phyloP scores from a whole-genome alignment of 352 stramenopile species.

The Phytophthora colocasiae region DNA sequence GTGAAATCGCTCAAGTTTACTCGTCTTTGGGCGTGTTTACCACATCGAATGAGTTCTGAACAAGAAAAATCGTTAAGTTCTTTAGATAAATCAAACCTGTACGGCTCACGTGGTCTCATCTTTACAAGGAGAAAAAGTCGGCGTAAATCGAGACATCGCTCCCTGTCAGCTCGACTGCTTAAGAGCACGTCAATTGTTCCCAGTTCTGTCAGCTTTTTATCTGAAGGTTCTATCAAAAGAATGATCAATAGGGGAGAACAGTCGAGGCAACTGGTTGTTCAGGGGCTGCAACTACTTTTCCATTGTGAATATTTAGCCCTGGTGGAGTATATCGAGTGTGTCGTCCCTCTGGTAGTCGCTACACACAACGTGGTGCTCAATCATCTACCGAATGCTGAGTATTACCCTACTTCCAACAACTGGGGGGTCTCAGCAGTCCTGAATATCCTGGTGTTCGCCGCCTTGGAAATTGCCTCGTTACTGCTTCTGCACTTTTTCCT shows the following conservation, averaged over 20 bases:
- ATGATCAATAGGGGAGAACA: neutral
- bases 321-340: conserved; percentile 47
- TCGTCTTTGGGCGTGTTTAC: conserved; percentile 20
- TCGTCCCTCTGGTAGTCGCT: conserved; percentile 39
- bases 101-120: neutral
- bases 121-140: conserved; percentile 5
- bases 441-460: conserved; percentile 27
- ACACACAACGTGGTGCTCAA: conserved; percentile 39
- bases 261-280: conserved; percentile 13
- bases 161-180: neutral
- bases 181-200: conserved; percentile 3
- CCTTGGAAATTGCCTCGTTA: conserved; percentile 39
- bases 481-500: conserved; percentile 26
- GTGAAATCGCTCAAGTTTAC: conserved; percentile 1
- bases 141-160: conserved; percentile 4
- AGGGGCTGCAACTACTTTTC: conserved; percentile 41
- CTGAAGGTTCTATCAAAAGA: neutral
- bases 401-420: conserved; percentile 29
- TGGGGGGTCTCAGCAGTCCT: conserved; percentile 3
- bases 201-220: neutral
- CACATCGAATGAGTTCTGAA: conserved; percentile 9
- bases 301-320: conserved; percentile 39
- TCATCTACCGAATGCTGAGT: conserved; percentile 40
- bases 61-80: conserved; percentile 3
- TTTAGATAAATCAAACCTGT: conserved; percentile 2